Evolutionary conservation across 2,329 filamentous ascomycete species (phyloP).

Genomic region (Gaeumannomyces sp.): DNA sequence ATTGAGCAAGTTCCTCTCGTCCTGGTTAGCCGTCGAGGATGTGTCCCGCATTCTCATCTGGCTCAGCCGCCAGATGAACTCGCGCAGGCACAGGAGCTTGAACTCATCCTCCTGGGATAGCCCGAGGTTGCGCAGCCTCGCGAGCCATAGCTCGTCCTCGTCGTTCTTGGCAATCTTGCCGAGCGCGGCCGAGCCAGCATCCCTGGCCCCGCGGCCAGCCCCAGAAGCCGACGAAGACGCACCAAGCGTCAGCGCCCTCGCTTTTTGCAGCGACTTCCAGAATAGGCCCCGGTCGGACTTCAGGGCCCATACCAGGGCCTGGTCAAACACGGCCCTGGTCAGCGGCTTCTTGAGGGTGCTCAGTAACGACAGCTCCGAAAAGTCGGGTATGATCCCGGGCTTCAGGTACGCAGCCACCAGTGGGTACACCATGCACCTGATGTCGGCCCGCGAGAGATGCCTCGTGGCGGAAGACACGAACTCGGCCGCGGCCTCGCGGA

Average conservation of each 20-base stretch:
- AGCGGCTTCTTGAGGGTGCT: constrained; percentile 80
- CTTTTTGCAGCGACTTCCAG: constrained; percentile 71
- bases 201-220: constrained; percentile 32
- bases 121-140: constrained; percentile 75
- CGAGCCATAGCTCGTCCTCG: constrained; percentile 92
- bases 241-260: constrained; percentile 59
- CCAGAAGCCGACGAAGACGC: constrained; percentile 49
- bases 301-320: constrained; percentile 77
- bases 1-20: constrained; percentile 48
- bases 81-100: constrained; percentile 77
- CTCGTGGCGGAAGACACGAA: constrained; percentile 73
- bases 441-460: constrained; percentile 72
- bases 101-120: constrained; percentile 78
- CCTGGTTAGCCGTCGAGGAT: constrained; percentile 19
- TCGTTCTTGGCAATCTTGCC: constrained; percentile 68
- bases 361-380: constrained; percentile 68
- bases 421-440: constrained; percentile 75
- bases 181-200: constrained; percentile 51
- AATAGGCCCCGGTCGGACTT: constrained; percentile 78
- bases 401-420: constrained; percentile 78
- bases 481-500: constrained; percentile 80
- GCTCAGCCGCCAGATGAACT: constrained; percentile 86
- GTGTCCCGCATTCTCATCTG: constrained; percentile 58
- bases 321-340: constrained; percentile 73
- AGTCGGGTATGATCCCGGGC: constrained; percentile 55